phyloP scores from a whole-genome alignment of 2,329 filamentous ascomycete genomes.

The Pseudopithomyces chartarum region DNA sequence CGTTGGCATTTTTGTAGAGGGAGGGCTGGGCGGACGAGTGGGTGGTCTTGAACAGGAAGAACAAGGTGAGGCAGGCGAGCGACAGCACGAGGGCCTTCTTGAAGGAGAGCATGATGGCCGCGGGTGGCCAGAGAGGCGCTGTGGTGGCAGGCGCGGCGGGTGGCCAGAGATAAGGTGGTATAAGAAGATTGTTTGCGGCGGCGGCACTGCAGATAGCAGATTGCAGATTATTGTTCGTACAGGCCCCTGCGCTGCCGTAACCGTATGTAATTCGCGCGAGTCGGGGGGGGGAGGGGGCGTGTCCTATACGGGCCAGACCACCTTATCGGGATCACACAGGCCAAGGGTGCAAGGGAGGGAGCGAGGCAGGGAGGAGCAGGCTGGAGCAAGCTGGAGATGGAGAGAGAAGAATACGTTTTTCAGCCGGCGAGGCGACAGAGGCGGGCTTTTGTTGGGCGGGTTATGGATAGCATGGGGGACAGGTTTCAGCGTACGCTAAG shows the following conservation, averaged over 20 bases:
- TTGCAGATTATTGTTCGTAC: conserved; percentile 6
- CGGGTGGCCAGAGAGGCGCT: conserved; percentile 7
- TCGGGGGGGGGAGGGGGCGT: background rate
- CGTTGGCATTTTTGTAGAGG: conserved; percentile 38
- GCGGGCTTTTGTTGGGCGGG: conserved; percentile 6
- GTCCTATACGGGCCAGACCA: background rate
- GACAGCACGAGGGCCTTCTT: conserved; percentile 76
- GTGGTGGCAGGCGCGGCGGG: background rate
- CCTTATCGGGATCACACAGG: background rate
- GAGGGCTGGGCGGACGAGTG: conserved; percentile 48
- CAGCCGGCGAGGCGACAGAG: background rate
- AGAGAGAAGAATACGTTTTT: background rate
- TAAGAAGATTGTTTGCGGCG: background rate
- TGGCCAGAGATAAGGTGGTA: conserved; percentile 3
- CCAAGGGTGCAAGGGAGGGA: background rate
- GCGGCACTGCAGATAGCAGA: background rate
- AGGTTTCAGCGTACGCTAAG: conserved; percentile 9
- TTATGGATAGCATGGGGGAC: background rate
- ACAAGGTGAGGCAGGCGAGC: conserved; percentile 68
- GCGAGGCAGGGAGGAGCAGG: conserved; percentile 4
- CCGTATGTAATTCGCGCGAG: background rate
- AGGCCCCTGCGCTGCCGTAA: conserved; percentile 6
- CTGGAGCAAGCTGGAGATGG: too few species aligned
- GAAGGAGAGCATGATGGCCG: conserved; percentile 73
- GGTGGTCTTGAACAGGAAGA: conserved; percentile 71